Conservation (phyloP, 73 alveolate genomes). For the Tetrahymena elliotti region DNA sequence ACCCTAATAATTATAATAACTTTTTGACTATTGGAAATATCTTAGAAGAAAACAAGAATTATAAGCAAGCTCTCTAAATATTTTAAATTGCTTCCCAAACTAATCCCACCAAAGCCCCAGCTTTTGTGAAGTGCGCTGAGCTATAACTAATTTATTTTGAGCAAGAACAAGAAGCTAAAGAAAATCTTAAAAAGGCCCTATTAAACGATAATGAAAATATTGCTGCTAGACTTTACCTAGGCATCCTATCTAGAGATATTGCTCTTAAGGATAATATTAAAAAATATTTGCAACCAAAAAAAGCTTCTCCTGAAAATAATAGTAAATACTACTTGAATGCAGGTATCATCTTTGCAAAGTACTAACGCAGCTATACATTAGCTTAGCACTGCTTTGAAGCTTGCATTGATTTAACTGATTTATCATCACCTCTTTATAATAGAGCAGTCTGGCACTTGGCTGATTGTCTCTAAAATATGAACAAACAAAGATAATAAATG, state of each 20-base stretch:
- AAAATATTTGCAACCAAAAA: not conserved
- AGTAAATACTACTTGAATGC: not conserved
- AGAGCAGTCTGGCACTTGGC: not conserved
- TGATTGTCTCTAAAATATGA: not conserved
- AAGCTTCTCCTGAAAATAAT: not conserved
- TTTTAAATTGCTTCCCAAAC: not conserved
- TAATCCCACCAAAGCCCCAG: not conserved
- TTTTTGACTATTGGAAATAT: not conserved
- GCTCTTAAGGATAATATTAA: not conserved
- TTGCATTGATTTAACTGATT: not conserved
- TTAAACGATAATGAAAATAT: not conserved
- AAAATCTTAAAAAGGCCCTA: not conserved
- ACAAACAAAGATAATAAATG: not conserved
- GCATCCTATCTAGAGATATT: not conserved
- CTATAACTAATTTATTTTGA: not conserved
- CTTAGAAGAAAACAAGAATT: not conserved
- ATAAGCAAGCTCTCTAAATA: not conserved
- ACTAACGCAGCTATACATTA: not conserved
- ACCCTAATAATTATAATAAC: not conserved
- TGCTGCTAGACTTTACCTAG: not conserved
- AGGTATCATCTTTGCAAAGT: not conserved
- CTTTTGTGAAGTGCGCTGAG: not conserved
- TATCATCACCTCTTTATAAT: not conserved
- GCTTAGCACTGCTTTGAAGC: not conserved
- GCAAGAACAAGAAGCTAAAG: not conserved